Evolutionary conservation across 2,329 filamentous ascomycete genomes (phyloP).

Genomic region (Colletotrichum sp.): DNA sequence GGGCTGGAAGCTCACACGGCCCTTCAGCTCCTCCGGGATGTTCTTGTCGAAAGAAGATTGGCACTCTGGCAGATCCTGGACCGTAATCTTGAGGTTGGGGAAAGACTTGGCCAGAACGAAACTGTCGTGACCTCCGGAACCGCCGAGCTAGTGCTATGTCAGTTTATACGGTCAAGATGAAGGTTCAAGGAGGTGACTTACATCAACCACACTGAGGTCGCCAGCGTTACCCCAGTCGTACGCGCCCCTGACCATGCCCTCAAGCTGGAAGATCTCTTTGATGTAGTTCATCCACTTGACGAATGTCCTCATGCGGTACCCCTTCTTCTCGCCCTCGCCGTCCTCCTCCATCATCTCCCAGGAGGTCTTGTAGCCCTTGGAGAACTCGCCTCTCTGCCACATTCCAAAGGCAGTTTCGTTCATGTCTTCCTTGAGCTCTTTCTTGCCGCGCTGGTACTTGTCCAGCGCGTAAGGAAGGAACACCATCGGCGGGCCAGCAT

Average conservation of each 20-base stretch:
- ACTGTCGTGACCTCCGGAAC: constrained; percentile 46
- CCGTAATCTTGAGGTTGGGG: constrained; percentile 44
- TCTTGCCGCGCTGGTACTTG: constrained; percentile 33
- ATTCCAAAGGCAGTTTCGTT: constrained; percentile 41
- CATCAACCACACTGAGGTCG: constrained; percentile 43
- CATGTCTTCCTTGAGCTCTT: constrained; percentile 36
- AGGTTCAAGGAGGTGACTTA: constrained; percentile 27
- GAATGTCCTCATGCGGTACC: constrained; percentile 43
- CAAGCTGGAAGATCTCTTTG: constrained; percentile 43
- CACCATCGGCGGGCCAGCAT: constrained; percentile 40
- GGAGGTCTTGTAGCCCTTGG: constrained; percentile 34
- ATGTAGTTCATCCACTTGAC: constrained; percentile 44
- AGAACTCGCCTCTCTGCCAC: constrained; percentile 34
- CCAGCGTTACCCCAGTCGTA: constrained; percentile 42
- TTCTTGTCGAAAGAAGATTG: constrained; percentile 38
- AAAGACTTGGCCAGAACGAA: constrained; percentile 44
- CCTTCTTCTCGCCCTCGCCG: constrained; percentile 40
- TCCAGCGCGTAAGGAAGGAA: constrained; percentile 37
- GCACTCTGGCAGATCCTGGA: constrained; percentile 49
- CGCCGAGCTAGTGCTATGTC: constrained; percentile 38
- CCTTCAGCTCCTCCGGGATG: constrained; percentile 35
- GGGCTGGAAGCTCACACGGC: constrained; percentile 38
- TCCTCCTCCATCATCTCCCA: constrained; percentile 47
- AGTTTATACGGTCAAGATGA: not conserved
- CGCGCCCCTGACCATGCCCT: constrained; percentile 34